Conservation (phyloP, 2,329 filamentous ascomycete species). For the Phyllosticta ampelicida region DNA sequence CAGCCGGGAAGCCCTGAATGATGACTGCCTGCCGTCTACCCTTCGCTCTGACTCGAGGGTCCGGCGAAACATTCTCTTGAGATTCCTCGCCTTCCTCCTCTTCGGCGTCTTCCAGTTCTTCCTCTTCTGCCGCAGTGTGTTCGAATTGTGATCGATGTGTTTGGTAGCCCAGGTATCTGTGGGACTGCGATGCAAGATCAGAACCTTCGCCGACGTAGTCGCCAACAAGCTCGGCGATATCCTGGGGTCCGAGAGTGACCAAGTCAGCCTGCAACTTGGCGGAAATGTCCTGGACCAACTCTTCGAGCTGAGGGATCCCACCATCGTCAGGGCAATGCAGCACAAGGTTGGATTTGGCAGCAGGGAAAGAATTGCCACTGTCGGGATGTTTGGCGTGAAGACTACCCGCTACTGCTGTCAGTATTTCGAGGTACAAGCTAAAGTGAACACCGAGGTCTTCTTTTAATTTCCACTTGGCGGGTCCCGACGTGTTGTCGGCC, state of each 20-base stretch:
- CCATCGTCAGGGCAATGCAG: constrained; percentile 49
- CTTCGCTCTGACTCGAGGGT: constrained; percentile 11
- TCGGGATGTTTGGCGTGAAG: constrained; percentile 26
- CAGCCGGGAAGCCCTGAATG: not conserved
- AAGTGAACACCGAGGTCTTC: not conserved
- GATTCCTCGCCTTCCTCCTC: constrained; percentile 35
- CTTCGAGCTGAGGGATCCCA: constrained; percentile 44
- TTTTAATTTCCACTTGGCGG: not conserved
- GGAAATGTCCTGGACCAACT: constrained; percentile 54
- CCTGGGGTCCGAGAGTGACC: constrained; percentile 56
- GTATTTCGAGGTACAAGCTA: constrained; percentile 30
- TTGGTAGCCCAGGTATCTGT: constrained; percentile 42
- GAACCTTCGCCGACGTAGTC: constrained; percentile 56
- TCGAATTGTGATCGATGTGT: constrained; percentile 24
- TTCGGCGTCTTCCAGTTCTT: constrained; percentile 34
- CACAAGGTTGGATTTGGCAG: constrained; percentile 45
- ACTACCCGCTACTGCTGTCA: constrained; percentile 40
- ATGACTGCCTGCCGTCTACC: constrained; percentile 10
- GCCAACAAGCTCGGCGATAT: constrained; percentile 58
- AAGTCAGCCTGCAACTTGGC: constrained; percentile 53
- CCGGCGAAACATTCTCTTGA: constrained; percentile 29
- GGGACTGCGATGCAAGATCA: constrained; percentile 36
- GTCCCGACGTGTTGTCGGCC: not conserved
- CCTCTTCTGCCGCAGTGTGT: constrained; percentile 12
- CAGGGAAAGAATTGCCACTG: constrained; percentile 35